These are phyloP conservation scores for Ajuga reptans DNA, from an alignment of 305 asterid species.

Conservation along the genomic window DNA sequence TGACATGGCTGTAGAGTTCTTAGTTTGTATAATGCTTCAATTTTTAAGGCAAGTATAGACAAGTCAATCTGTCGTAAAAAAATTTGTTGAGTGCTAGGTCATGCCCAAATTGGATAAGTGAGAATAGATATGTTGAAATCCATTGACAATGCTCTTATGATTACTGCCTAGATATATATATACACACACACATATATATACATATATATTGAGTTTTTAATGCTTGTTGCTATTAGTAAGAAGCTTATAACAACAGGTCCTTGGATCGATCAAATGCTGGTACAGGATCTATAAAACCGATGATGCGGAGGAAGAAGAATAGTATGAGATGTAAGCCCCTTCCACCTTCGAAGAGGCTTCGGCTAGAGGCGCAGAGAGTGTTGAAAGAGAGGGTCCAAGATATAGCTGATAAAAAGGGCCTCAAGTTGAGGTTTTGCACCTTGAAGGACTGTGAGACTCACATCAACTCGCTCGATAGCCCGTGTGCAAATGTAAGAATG, in stretches of 20 bases:
- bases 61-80: too few species aligned
- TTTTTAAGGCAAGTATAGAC: neutral
- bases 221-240: conserved; percentile 44
- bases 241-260: conserved; percentile 67
- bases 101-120: neutral
- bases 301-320: conserved; percentile 53
- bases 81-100: neutral
- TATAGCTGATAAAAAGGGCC: conserved; percentile 93
- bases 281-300: conserved; percentile 83
- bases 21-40: neutral
- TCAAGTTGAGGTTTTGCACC: conserved; percentile 90
- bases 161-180: too few species aligned
- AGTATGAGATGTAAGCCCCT: conserved; percentile 69
- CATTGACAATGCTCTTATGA: too few species aligned
- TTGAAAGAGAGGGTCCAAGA: conserved; percentile 95
- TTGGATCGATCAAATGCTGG: conserved; percentile 79
- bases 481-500: conserved; percentile 69
- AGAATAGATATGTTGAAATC: neutral
- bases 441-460: conserved; percentile 91
- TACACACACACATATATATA: too few species aligned
- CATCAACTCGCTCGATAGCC: conserved; percentile 76
- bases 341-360: conserved; percentile 92
- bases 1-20: neutral
- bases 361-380: conserved; percentile 97
- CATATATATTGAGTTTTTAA: neutral